phyloP scores from a whole-genome alignment of 2,329 filamentous ascomycete genomes.

The Exophiala alcalophila region DNA sequence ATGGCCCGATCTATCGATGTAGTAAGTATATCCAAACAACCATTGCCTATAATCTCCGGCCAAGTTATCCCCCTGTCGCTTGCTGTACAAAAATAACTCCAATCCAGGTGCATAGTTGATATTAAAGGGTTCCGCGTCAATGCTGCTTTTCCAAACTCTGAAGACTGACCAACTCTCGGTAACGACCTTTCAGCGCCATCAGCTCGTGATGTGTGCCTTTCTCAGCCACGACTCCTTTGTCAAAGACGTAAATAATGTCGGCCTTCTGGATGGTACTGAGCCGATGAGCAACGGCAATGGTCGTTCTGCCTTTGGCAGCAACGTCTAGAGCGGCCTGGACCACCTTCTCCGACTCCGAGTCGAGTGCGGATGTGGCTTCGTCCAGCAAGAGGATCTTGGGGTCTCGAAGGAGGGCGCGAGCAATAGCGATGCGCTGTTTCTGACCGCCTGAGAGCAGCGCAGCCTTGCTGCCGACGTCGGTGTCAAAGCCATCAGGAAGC shows the following conservation, averaged over 20 bases:
- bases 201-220: constrained; percentile 74
- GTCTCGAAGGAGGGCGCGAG: constrained; percentile 83
- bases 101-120: no score
- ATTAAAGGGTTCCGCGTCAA: no score
- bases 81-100: constrained; percentile 1
- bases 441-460: constrained; percentile 83
- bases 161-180: constrained; percentile 74
- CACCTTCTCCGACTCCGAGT: constrained; percentile 51
- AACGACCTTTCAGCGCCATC: constrained; percentile 59
- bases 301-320: constrained; percentile 79
- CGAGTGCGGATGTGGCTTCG: constrained; percentile 62
- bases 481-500: constrained; percentile 80
- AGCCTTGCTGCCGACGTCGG: constrained; percentile 82
- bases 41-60: no score
- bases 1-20: no score
- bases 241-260: constrained; percentile 95
- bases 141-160: constrained; percentile 67
- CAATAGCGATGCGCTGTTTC: constrained; percentile 92
- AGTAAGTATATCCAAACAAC: no score
- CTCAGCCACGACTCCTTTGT: constrained; percentile 82
- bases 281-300: constrained; percentile 90
- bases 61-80: neutral
- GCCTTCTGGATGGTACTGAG: constrained; percentile 92
- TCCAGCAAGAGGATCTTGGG: constrained; percentile 83
- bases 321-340: constrained; percentile 72